A percentile compares a stretch with the other conserved stretches of the same genome.
Evolutionary conservation across 192 early-diverging fungal genomes (phyloP).

Genomic region (Entomortierella lignicola): DNA sequence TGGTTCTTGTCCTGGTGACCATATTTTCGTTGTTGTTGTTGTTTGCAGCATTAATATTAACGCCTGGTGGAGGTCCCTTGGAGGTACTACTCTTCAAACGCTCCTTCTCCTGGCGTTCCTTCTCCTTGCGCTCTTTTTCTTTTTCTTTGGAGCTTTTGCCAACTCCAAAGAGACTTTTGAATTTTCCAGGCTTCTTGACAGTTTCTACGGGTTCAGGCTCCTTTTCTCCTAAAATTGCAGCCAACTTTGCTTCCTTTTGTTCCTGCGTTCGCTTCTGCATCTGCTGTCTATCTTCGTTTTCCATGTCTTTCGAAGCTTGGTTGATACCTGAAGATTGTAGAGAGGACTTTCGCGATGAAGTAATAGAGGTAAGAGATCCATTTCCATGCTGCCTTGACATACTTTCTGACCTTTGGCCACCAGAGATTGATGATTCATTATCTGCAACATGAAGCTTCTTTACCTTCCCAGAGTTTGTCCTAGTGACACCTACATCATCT

Average conservation of each 20-base stretch:
- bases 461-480: conserved; percentile 14
- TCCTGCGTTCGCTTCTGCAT: conserved; percentile 22
- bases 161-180: conserved; percentile 51
- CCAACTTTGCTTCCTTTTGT: conserved; percentile 24
- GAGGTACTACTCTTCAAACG: neutral
- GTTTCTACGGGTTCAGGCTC: conserved; percentile 3
- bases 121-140: conserved; percentile 48
- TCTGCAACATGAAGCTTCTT: conserved; percentile 42
- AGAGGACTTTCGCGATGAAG: neutral
- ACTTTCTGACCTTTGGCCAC: neutral
- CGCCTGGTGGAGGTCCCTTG: conserved; percentile 2
- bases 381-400: neutral
- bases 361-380: neutral
- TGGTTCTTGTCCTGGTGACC: conserved; percentile 8
- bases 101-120: conserved; percentile 37
- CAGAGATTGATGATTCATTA: conserved; percentile 5
- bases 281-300: conserved; percentile 24
- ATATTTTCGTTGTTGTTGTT: neutral
- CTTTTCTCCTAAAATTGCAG: conserved; percentile 28
- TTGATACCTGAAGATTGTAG: neutral
- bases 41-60: neutral
- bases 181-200: conserved; percentile 42
- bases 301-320: conserved; percentile 2
- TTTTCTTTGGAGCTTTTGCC: conserved; percentile 53
- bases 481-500: conserved; percentile 32